These are phyloP conservation scores for Thermochaetoides thermophila DNA, from an alignment of 495 filamentous ascomycete genomes.

Conservation along the genomic window DNA sequence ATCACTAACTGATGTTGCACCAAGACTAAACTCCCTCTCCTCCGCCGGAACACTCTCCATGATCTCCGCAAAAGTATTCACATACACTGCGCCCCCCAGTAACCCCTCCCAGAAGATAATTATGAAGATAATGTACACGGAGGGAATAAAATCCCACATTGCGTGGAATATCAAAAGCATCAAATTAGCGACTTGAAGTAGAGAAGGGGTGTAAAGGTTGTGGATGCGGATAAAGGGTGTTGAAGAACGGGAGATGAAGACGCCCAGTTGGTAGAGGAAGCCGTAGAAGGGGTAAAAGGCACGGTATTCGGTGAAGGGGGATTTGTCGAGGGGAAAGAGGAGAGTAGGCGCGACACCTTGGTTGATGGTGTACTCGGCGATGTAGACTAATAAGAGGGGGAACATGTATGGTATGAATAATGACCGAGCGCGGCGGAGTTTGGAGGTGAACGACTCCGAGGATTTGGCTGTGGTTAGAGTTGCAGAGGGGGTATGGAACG, in stretches of 20 bases:
- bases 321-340: conserved; percentile 61
- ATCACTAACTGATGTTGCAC: conserved; percentile 84
- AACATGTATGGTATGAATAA: conserved; percentile 57
- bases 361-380: conserved; percentile 94
- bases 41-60: conserved; percentile 56
- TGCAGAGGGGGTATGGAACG: no score
- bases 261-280: conserved; percentile 84
- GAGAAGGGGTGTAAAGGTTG: conserved; percentile 62
- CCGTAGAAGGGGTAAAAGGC: conserved; percentile 85
- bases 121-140: conserved; percentile 64
- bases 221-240: conserved; percentile 74
- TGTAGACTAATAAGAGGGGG: conserved; percentile 79
- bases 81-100: conserved; percentile 80
- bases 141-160: conserved; percentile 64
- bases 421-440: conserved; percentile 27
- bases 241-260: conserved; percentile 86
- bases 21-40: conserved; percentile 81
- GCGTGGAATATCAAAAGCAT: conserved; percentile 58
- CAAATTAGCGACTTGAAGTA: conserved; percentile 76
- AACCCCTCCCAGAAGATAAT: conserved; percentile 94
- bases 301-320: conserved; percentile 67
- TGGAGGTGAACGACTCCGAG: conserved; percentile 28
- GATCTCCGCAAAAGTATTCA: conserved; percentile 91
- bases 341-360: conserved; percentile 81
- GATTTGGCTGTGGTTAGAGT: no score